Conservation (phyloP, 139 green algal species). For the Edaphochlamys debaryana region DNA sequence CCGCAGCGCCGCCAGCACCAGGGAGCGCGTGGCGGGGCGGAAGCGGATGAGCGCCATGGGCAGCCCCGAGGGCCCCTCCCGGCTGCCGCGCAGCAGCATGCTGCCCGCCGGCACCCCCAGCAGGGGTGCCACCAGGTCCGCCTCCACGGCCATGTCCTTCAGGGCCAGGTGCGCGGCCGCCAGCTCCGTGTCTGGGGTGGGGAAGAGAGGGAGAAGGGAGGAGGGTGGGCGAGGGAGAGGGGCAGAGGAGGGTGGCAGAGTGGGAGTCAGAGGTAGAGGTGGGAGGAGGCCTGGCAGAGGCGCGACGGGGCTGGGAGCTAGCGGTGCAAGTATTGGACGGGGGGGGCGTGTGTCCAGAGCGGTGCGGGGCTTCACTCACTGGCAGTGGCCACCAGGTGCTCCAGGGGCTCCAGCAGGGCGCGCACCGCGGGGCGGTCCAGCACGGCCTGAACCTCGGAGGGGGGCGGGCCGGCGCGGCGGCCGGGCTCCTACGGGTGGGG, state of each 20-base stretch:
- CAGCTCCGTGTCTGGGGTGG: neutral
- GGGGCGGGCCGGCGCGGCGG: neutral
- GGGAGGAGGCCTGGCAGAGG: too few relatives aligned
- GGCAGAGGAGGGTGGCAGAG: too few relatives aligned
- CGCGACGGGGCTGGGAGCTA: too few relatives aligned
- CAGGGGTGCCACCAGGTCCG: neutral
- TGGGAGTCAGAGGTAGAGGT: too few relatives aligned
- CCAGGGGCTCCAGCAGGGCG: neutral
- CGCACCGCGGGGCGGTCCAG: neutral
- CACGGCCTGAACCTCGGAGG: neutral
- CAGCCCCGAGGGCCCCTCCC: neutral
- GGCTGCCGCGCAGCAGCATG: neutral
- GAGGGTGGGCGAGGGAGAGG: too few relatives aligned
- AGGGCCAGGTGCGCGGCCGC: neutral
- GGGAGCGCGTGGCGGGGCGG: neutral
- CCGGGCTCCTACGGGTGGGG: neutral
- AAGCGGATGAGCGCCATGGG: neutral
- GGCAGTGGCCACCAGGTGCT: neutral
- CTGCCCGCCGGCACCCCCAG: neutral
- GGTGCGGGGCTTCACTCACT: neutral
- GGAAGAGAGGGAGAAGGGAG: too few relatives aligned
- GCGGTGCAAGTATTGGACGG: too few relatives aligned
- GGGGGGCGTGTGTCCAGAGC: neutral
- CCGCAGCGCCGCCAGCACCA: neutral
- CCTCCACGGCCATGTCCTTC: neutral